Evolutionary conservation across 1,139 yeast species (phyloP), one percentile per base, ranked within the genome.

Genomic region (Hansenula anomala): DNA sequence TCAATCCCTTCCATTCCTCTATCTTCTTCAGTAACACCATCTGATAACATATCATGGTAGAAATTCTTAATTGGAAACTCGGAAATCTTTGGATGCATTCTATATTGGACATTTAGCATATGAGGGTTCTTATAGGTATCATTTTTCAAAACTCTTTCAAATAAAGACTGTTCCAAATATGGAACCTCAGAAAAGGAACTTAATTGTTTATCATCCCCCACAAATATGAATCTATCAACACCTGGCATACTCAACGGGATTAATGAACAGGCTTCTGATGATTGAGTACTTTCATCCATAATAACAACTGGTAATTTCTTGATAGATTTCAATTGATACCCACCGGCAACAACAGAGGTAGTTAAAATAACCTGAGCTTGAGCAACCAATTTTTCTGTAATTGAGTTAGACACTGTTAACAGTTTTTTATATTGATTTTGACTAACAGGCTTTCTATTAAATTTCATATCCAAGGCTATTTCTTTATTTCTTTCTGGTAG

Each of bases 271-370:
- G 87, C 82, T 48, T 81, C 89, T 0, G 86, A 77, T 0, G 88
- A 79, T 54, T 81, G 87, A 0, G 87, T 80, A 7, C 84, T 73
- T 48, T 78, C 86, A 65, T 83, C 78, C 66, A 84, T 74, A 71
- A 78, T 75, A 6, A 81, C 83, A 10, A 79, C 85, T 0, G 88
- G 88, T 41, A 79, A 58, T 44, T 71, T 73, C 27, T 68, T 64
- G 10, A 80, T 61, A 9, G 73, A 66, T 48, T 78, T 80, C 48
- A 81, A 63, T 49, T 75, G 78, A 33, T 74, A 71, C 4, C 86
- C 83, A 37, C 87, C 88, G 8, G 86, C 81, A 27, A 78, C 80
- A 25, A 80, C 85, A 2, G 85, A 78, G 1, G 90, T 81, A 2
- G 88, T 77, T 54, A 81, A 77, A 25, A 81, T 78, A 17, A 81